Evolutionary conservation across 2,329 filamentous ascomycete species (phyloP), one percentile per base, ranked within the genome.

Genomic region (Pyrenophora seminiperda): DNA sequence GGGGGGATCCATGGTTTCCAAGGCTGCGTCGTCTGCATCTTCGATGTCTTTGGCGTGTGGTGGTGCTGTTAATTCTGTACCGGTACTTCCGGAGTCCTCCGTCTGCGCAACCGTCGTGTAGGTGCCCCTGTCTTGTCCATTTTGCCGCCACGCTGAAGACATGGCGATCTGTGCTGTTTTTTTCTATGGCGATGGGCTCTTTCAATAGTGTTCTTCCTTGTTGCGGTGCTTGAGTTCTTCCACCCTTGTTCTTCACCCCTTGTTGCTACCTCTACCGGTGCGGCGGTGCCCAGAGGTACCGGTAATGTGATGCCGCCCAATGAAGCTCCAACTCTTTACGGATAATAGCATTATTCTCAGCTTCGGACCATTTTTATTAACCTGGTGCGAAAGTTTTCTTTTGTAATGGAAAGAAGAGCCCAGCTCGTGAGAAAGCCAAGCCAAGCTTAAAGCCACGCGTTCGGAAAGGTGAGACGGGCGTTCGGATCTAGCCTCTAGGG

Each of bases 71-170:
- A 61, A 43, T 18, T 60, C 55, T 13, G 43, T 52, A 19, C 30
- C 55, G 11, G 43, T 52, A 19, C 30, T 52, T 18, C 49, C 47
- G n/a, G n/a, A n/a, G 14, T 64, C 62, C 27, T 72, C 68, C 3
- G 57, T 61, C 43, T 73, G 70, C 20, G 68, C 67, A 20, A 73
- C 50, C 7, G 65, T 63, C 3, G 67, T 63, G 33, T 73, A 73
- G 15, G 61, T 60, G 29, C 67, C 68, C 30, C 59, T 53, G 6
- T 60, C 59, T 27, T 60, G 55, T 32, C 29, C 47, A 14, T 38
- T 27, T 7, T 53, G 49, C 5, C 51, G 54, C 63, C 66, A 66
- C 45, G 56, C 40, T 31, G 59, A 53, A 7, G 57, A 45, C 67
- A 70, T 69, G 1, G 48, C 24, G 11, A 5, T 19, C 5, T 3